phyloP scores from a whole-genome alignment of 257 asterid genomes.

The Salvia rosmarinus region DNA sequence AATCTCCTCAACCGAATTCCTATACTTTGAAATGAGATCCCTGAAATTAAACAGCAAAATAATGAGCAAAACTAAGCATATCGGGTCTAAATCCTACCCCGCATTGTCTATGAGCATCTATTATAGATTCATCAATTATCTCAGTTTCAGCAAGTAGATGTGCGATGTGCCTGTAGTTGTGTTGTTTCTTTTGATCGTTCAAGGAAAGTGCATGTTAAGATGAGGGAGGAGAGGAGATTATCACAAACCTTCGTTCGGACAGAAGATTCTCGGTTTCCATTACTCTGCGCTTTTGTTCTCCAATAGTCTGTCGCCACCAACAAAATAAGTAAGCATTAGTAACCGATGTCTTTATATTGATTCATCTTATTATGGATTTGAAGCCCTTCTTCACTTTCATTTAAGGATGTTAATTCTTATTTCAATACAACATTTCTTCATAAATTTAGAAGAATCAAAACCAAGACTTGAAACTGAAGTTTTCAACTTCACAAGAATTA shows the following conservation, averaged over 20 bases:
- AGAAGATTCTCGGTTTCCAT: constrained; percentile 63
- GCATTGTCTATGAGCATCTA: background rate
- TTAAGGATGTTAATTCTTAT: background rate
- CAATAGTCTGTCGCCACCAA: constrained; percentile 66
- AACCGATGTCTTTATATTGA: constrained; percentile 12
- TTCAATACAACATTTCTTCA: background rate
- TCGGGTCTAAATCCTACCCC: background rate
- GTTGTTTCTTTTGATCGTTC: background rate
- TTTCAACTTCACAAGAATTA: background rate
- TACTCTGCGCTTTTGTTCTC: constrained; percentile 70
- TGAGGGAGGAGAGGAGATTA: background rate
- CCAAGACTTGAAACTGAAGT: background rate
- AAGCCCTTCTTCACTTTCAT: background rate
- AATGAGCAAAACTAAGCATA: constrained; percentile 15
- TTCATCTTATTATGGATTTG: background rate
- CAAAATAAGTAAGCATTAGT: background rate
- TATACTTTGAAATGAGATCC: constrained; percentile 69
- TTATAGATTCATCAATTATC: background rate
- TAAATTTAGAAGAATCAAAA: background rate
- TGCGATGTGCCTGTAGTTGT: background rate
- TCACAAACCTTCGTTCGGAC: constrained; percentile 64
- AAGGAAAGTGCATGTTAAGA: background rate
- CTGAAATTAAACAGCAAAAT: constrained; percentile 46
- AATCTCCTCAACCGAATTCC: constrained; percentile 71
- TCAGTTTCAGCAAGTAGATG: background rate